These are phyloP conservation scores for Aspergillus calidoustus DNA, from an alignment of 2,329 filamentous ascomycete species.

Conservation along the genomic window DNA sequence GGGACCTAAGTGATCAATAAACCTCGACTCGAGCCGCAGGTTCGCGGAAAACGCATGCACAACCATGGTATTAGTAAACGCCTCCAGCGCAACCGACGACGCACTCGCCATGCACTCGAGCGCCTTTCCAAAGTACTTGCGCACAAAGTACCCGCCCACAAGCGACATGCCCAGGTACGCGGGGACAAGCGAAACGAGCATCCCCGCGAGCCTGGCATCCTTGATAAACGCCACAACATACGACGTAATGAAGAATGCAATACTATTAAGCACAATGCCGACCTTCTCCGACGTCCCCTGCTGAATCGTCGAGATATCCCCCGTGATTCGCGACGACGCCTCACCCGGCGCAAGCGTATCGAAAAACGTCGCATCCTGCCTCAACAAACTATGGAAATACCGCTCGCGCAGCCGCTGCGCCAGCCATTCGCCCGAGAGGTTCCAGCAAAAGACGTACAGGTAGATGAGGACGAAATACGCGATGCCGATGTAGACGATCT, in stretches of 20 bases:
- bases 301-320: conserved; percentile 69
- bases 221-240: conserved; percentile 71
- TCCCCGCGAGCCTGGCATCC: conserved; percentile 64
- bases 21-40: conserved; percentile 62
- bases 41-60: conserved; percentile 68
- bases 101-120: conserved; percentile 60
- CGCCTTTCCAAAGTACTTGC: conserved; percentile 54
- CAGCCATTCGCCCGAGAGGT: conserved; percentile 65
- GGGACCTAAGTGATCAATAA: conserved; percentile 55
- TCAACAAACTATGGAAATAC: conserved; percentile 63
- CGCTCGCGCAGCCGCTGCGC: conserved; percentile 64
- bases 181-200: conserved; percentile 66
- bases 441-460: conserved; percentile 67
- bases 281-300: conserved; percentile 73
- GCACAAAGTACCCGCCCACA: conserved; percentile 58
- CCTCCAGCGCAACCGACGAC: conserved; percentile 66
- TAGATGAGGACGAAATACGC: conserved; percentile 68
- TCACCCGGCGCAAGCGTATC: conserved; percentile 66
- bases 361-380: conserved; percentile 68
- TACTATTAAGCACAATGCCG: conserved; percentile 64
- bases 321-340: conserved; percentile 65
- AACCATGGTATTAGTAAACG: conserved; percentile 62
- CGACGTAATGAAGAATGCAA: conserved; percentile 69
- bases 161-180: conserved; percentile 64
- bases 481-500: conserved; percentile 66